A percentile compares a stretch with the other conserved stretches of the same genome.
phyloP scores from a whole-genome alignment of 371 early-diverging fungal species.

The Zychaea mexicana region DNA sequence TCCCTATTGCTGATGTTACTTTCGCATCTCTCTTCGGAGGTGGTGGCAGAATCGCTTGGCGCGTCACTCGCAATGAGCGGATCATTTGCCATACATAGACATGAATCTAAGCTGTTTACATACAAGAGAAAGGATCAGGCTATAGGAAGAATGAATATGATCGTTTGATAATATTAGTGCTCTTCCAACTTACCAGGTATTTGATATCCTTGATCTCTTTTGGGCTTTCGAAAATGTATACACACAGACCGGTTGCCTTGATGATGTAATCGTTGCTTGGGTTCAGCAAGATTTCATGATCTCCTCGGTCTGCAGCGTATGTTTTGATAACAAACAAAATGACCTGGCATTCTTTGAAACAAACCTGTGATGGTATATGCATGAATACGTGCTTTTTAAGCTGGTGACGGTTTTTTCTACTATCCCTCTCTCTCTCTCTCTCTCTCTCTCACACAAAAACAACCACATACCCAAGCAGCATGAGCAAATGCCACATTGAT shows the following conservation, averaged over 20 bases:
- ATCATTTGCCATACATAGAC: constrained; percentile 15
- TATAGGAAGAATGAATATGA: no score
- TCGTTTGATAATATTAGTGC: no score
- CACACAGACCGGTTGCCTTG: constrained; percentile 51
- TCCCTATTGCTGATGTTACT: no score
- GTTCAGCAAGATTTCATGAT: constrained; percentile 59
- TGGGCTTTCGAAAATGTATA: constrained; percentile 68
- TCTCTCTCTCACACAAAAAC: background rate
- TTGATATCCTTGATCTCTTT: constrained; percentile 54
- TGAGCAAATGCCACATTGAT: constrained; percentile 61
- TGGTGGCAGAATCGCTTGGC: background rate
- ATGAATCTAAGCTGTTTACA: no score
- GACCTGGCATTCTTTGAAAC: constrained; percentile 73
- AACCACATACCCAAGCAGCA: constrained; percentile 58
- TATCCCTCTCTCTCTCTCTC: background rate
- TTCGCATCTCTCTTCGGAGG: background rate
- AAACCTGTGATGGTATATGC: constrained; percentile 31
- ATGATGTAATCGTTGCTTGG: constrained; percentile 66
- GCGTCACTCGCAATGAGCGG: background rate
- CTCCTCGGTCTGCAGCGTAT: constrained; percentile 24
- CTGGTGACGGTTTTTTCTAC: background rate
- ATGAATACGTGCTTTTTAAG: background rate
- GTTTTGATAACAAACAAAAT: constrained; percentile 67
- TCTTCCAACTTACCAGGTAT: constrained; percentile 34
- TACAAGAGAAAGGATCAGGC: no score